Evolutionary conservation across 2,329 filamentous ascomycete genomes (phyloP).

Genomic region (Aspergillus sp.): DNA sequence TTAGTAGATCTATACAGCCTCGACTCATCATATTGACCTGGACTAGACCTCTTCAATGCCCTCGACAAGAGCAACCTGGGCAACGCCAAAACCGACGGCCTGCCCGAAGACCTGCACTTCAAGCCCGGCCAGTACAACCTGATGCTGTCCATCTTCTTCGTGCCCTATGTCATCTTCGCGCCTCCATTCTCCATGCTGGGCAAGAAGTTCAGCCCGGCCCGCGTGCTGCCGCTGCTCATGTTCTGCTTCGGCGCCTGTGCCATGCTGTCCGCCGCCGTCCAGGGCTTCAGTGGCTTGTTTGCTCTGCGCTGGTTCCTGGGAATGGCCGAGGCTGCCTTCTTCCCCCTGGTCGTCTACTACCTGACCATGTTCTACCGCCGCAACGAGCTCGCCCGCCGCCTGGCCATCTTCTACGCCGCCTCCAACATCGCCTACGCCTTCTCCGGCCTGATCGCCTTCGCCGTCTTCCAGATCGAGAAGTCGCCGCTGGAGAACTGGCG

Average conservation of each 20-base stretch:
- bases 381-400: slow-evolving; percentile 58
- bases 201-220: slow-evolving; percentile 57
- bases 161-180: slow-evolving; percentile 63
- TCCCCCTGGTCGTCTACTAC: slow-evolving; percentile 59
- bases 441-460: slow-evolving; percentile 50
- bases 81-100: slow-evolving; percentile 49
- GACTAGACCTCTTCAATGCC: slow-evolving; percentile 46
- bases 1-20: slow-evolving; percentile 11
- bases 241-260: slow-evolving; percentile 58
- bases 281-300: slow-evolving; percentile 58
- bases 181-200: slow-evolving; percentile 57
- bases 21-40: slow-evolving; percentile 5
- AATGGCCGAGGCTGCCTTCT: slow-evolving; percentile 54
- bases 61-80: slow-evolving; percentile 44
- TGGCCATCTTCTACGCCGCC: slow-evolving; percentile 68
- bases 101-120: slow-evolving; percentile 46
- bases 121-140: slow-evolving; percentile 57
- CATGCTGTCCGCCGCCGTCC: slow-evolving; percentile 46
- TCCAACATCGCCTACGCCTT: slow-evolving; percentile 64
- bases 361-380: slow-evolving; percentile 60
- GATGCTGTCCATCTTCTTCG: slow-evolving; percentile 62
- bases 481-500: slow-evolving; percentile 42
- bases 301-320: slow-evolving; percentile 59
- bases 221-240: slow-evolving; percentile 60
- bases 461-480: slow-evolving; percentile 50